A percentile compares a stretch with the other conserved stretches of the same genome.
Evolutionary conservation across 345 rosid species (phyloP).

Genomic region (Gynandropsis gynandra): DNA sequence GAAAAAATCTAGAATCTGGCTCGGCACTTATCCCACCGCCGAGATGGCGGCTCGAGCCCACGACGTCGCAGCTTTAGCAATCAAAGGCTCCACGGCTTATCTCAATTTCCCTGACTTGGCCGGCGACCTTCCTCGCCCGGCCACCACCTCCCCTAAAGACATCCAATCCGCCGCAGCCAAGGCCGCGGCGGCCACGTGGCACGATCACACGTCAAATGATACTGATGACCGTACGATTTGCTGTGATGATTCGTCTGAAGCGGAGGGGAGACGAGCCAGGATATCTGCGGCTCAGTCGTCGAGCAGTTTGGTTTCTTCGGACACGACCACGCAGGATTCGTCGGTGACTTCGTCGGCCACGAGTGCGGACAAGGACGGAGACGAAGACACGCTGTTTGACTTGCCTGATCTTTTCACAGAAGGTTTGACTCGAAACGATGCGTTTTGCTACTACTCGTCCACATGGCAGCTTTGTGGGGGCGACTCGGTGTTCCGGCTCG

Average conservation of each 20-base stretch:
- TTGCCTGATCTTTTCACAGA: slow-evolving; percentile 68
- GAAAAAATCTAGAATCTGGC: slow-evolving; percentile 82
- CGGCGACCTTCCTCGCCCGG: slow-evolving; percentile 46
- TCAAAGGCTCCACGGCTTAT: slow-evolving; percentile 53
- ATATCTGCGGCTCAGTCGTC: slow-evolving; percentile 19
- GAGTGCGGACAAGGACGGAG: slow-evolving; percentile 26
- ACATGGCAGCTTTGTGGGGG: slow-evolving; percentile 64
- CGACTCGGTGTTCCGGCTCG: slow-evolving; percentile 54
- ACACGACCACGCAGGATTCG: slow-evolving; percentile 31
- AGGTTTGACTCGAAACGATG: slow-evolving; percentile 31
- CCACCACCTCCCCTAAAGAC: slow-evolving; percentile 45
- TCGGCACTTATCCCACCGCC: slow-evolving; percentile 65
- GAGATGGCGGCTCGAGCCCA: slow-evolving; percentile 91
- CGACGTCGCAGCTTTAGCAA: slow-evolving; percentile 69
- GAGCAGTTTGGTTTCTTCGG: slow-evolving; percentile 20
- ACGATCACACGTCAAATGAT: slow-evolving; percentile 10
- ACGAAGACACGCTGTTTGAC: slow-evolving; percentile 66
- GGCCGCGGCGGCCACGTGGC: slow-evolving; percentile 45
- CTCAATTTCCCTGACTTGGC: slow-evolving; percentile 57
- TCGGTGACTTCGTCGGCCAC: slow-evolving; percentile 29
- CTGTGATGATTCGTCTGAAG: slow-evolving; percentile 18
- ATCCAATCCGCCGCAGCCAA: slow-evolving; percentile 48
- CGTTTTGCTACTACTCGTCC: slow-evolving; percentile 37
- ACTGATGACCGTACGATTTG: too few relatives aligned
- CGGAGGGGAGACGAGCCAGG: slow-evolving; percentile 26